These are phyloP conservation scores for Talaromyces proteolyticus DNA, from an alignment of 495 filamentous ascomycete genomes.

Conservation along the genomic window DNA sequence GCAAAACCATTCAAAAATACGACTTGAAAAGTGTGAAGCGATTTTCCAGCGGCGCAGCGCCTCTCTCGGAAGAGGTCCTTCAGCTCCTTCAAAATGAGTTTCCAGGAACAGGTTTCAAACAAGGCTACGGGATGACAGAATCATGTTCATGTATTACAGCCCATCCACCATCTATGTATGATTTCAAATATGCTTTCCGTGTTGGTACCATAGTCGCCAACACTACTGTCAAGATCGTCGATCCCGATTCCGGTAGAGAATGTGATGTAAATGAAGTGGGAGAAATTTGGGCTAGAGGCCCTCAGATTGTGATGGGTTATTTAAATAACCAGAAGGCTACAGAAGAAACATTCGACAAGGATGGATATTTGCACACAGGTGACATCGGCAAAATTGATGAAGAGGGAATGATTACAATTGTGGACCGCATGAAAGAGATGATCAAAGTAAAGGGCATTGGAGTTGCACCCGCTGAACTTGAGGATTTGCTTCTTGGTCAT, in stretches of 20 bases:
- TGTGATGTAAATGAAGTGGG: constrained; percentile 45
- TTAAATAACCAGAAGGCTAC: constrained; percentile 49
- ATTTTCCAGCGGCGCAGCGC: constrained; percentile 58
- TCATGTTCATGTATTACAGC: constrained; percentile 56
- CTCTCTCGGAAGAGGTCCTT: constrained; percentile 57
- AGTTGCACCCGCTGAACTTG: constrained; percentile 66
- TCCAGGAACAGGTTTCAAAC: constrained; percentile 57
- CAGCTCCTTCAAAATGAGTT: constrained; percentile 51
- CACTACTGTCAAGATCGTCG: constrained; percentile 58
- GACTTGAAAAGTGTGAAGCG: constrained; percentile 46
- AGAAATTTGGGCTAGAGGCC: constrained; percentile 53
- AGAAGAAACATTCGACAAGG: constrained; percentile 50
- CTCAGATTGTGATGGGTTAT: constrained; percentile 56
- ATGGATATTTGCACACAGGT: constrained; percentile 61
- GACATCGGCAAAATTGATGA: constrained; percentile 55
- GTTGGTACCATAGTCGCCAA: constrained; percentile 55
- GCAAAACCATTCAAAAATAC: constrained; percentile 52
- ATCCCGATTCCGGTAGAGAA: constrained; percentile 38
- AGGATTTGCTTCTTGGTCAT: constrained; percentile 56
- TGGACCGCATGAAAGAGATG: constrained; percentile 68
- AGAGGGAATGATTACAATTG: constrained; percentile 53
- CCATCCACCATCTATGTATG: constrained; percentile 45
- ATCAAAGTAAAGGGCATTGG: constrained; percentile 71
- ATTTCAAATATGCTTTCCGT: constrained; percentile 50
- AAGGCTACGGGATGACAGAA: constrained; percentile 69